Evolutionary conservation across 768 basidiomycete species (phyloP).

Genomic region (Mycena capillaripes): DNA sequence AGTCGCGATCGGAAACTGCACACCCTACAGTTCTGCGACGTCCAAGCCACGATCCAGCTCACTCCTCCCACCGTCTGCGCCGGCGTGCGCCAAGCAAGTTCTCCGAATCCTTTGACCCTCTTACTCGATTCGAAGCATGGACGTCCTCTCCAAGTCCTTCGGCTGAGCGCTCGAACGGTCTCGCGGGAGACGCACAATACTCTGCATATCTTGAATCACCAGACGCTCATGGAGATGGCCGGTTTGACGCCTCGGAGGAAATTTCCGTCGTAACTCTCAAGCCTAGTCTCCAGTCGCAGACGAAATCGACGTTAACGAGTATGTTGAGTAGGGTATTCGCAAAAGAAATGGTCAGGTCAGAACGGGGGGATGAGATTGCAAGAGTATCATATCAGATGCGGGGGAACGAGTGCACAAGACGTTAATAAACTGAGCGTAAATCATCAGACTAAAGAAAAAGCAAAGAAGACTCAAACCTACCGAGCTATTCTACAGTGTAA

Average conservation of each 20-base stretch:
- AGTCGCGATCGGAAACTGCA: too few relatives aligned
- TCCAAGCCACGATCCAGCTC: too few relatives aligned
- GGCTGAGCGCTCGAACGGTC: too few relatives aligned
- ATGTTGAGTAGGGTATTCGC: slow-evolving; percentile 17
- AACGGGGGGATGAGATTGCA: slow-evolving; percentile 18
- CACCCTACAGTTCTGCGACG: too few relatives aligned
- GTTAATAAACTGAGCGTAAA: slow-evolving; percentile 21
- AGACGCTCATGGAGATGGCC: not conserved
- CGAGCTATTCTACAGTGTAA: slow-evolving; percentile 14
- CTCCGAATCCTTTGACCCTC: too few relatives aligned
- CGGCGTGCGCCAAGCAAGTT: too few relatives aligned
- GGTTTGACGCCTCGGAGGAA: slow-evolving; percentile 15
- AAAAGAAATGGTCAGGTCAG: slow-evolving; percentile 15
- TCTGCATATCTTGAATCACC: too few relatives aligned
- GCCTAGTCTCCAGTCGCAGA: slow-evolving; percentile 15
- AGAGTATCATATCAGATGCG: slow-evolving; percentile 16
- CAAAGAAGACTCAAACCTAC: slow-evolving; percentile 20
- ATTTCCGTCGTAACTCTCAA: slow-evolving; percentile 17
- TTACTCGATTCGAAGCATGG: too few relatives aligned
- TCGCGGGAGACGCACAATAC: too few relatives aligned
- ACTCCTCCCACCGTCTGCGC: too few relatives aligned
- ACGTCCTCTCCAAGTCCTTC: too few relatives aligned
- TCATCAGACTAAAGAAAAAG: slow-evolving; percentile 20
- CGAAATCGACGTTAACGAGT: slow-evolving; percentile 9
- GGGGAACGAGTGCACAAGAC: slow-evolving; percentile 19